These are phyloP conservation scores for Leucocoprinus sp. DNA, from an alignment of 768 basidiomycete species.

Conservation along the genomic window DNA sequence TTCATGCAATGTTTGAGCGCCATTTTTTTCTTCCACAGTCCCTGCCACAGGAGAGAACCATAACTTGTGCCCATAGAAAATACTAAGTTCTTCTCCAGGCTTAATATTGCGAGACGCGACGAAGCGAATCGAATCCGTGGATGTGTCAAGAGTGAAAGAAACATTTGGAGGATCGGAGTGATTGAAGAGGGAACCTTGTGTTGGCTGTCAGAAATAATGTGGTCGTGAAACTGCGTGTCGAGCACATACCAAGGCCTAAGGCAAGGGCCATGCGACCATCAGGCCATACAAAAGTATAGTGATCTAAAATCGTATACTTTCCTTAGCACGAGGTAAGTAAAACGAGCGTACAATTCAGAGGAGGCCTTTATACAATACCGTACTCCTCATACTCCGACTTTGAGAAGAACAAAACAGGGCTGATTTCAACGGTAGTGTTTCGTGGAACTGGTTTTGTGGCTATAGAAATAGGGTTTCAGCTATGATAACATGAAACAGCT, in stretches of 20 bases:
- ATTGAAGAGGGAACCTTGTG: constrained; percentile 76
- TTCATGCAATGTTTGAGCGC: constrained; percentile 7
- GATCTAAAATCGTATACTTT: constrained; percentile 56
- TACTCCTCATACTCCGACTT: constrained; percentile 62
- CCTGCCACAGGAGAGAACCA: constrained; percentile 45
- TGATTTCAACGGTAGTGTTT: constrained; percentile 69
- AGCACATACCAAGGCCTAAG: constrained; percentile 57
- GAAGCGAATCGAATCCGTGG: constrained; percentile 55
- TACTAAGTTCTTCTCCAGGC: constrained; percentile 67
- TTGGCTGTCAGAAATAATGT: not conserved
- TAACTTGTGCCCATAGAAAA: constrained; percentile 64
- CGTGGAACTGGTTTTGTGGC: constrained; percentile 34
- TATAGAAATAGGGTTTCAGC: not conserved
- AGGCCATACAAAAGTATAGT: constrained; percentile 71
- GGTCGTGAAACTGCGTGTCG: not conserved
- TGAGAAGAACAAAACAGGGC: constrained; percentile 74
- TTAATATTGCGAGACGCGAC: constrained; percentile 44
- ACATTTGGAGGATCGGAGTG: constrained; percentile 67
- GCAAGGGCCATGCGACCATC: constrained; percentile 73
- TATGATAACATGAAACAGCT: not conserved
- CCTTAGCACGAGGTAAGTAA: constrained; percentile 15
- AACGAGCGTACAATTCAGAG: not conserved
- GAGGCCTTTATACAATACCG: constrained; percentile 25
- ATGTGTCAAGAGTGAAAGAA: constrained; percentile 47
- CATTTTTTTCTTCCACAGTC: not conserved